phyloP scores from a whole-genome alignment of 2,329 filamentous ascomycete genomes.

The Exophiala mesophila region DNA sequence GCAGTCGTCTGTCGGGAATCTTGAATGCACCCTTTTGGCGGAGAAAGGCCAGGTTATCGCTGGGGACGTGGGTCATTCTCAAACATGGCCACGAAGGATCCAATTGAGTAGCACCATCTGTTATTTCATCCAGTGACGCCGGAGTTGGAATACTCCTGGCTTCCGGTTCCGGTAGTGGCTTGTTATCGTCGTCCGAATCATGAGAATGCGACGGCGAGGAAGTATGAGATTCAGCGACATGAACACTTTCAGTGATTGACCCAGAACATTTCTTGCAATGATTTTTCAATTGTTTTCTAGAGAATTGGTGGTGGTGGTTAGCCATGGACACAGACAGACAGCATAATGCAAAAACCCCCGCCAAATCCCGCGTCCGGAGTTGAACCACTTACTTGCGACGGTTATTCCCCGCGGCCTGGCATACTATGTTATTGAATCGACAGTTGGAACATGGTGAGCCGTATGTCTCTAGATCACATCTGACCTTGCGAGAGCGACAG shows the following conservation, averaged over 20 bases:
- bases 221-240: background rate
- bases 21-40: slow-evolving; percentile 76
- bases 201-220: slow-evolving; percentile 22
- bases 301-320: no score
- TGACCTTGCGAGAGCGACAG: slow-evolving; percentile 48
- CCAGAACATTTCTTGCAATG: slow-evolving; percentile 28
- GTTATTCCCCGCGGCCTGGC: slow-evolving; percentile 10
- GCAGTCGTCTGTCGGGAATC: slow-evolving; percentile 63
- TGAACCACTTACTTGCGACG: slow-evolving; percentile 3
- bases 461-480: slow-evolving; percentile 49
- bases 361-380: slow-evolving; percentile 4
- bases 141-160: background rate
- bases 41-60: slow-evolving; percentile 77
- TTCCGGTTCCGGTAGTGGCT: slow-evolving; percentile 38
- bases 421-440: slow-evolving; percentile 27
- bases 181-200: slow-evolving; percentile 42
- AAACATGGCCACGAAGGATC: slow-evolving; percentile 59
- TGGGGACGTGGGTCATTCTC: slow-evolving; percentile 67
- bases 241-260: slow-evolving; percentile 35
- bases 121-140: background rate
- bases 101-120: background rate
- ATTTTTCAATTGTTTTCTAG: background rate
- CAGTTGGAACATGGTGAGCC: slow-evolving; percentile 34
- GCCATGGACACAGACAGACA: no score
- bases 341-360: background rate